phyloP scores from a whole-genome alignment of 331 rosid genomes.

The Quercus lobata region DNA sequence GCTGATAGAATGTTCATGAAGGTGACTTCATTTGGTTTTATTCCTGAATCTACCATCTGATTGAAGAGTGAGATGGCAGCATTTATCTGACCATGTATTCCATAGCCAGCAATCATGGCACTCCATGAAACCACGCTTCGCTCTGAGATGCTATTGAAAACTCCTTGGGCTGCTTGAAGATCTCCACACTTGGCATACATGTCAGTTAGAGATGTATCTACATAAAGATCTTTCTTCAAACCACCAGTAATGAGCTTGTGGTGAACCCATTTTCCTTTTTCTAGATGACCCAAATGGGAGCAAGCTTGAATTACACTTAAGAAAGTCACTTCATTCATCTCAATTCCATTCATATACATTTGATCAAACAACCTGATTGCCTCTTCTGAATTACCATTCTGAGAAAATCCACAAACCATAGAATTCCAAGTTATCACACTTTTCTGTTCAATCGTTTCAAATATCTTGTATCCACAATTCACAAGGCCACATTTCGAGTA shows the following conservation, averaged over 20 bases:
- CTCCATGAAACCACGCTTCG: slow-evolving; percentile 87
- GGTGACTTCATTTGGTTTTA: slow-evolving; percentile 75
- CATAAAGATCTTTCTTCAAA: slow-evolving; percentile 40
- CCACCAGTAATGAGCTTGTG: slow-evolving; percentile 65
- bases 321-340: slow-evolving; percentile 65
- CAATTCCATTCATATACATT: slow-evolving; percentile 46
- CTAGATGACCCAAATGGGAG: slow-evolving; percentile 69
- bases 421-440: slow-evolving; percentile 81
- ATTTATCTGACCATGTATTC: slow-evolving; percentile 65
- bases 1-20: slow-evolving; percentile 87
- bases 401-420: slow-evolving; percentile 79
- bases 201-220: slow-evolving; percentile 67
- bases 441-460: slow-evolving; percentile 32
- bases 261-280: slow-evolving; percentile 94
- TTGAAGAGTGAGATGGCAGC: slow-evolving; percentile 55
- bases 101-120: slow-evolving; percentile 80
- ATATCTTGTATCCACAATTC: slow-evolving; percentile 53
- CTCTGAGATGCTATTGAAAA: slow-evolving; percentile 59
- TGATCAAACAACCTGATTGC: slow-evolving; percentile 73
- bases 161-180: slow-evolving; percentile 52
- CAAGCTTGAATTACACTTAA: slow-evolving; percentile 87
- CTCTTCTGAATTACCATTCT: slow-evolving; percentile 59
- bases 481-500: slow-evolving; percentile 79
- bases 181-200: slow-evolving; percentile 92
- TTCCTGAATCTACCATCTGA: slow-evolving; percentile 51